These are phyloP conservation scores for Stephanodiscus minutulus DNA, from an alignment of 108 stramenopile genomes.

Conservation along the genomic window DNA sequence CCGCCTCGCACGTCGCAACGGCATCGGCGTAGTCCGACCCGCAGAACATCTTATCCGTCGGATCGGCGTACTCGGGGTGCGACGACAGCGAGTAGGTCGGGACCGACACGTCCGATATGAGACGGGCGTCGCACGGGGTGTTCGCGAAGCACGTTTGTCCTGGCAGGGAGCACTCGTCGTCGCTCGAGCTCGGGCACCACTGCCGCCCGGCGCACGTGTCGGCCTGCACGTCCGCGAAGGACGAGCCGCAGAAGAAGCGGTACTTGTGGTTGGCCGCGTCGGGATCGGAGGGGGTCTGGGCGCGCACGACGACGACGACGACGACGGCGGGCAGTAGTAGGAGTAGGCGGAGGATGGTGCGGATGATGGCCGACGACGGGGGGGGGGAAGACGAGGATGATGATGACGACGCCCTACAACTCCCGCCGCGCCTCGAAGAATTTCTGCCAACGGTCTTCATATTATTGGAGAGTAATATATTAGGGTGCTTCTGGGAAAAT, in stretches of 20 bases:
- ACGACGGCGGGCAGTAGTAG: not conserved
- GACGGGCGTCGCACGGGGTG: slow-evolving; percentile 49
- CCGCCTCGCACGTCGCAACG: slow-evolving; percentile 22
- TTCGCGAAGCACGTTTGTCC: slow-evolving; percentile 55
- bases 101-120: slow-evolving; percentile 22
- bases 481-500: no score
- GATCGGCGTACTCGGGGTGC: slow-evolving; percentile 26
- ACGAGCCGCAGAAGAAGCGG: slow-evolving; percentile 50
- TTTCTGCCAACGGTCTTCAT: no score
- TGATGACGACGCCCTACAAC: no score
- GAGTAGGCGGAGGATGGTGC: no score
- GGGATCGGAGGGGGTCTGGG: slow-evolving; percentile 7
- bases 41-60: slow-evolving; percentile 51
- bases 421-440: no score
- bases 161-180: slow-evolving; percentile 43
- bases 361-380: no score
- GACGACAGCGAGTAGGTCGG: slow-evolving; percentile 39
- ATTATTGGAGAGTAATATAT: no score
- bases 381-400: no score
- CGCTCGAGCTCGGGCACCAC: slow-evolving; percentile 43
- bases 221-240: slow-evolving; percentile 49
- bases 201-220: slow-evolving; percentile 45
- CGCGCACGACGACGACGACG: not conserved
- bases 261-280: slow-evolving; percentile 27
- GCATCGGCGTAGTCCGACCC: slow-evolving; percentile 36